Evolutionary conservation across 176 grass and related monocot genomes (phyloP).

Genomic region (Zoysia japonica): DNA sequence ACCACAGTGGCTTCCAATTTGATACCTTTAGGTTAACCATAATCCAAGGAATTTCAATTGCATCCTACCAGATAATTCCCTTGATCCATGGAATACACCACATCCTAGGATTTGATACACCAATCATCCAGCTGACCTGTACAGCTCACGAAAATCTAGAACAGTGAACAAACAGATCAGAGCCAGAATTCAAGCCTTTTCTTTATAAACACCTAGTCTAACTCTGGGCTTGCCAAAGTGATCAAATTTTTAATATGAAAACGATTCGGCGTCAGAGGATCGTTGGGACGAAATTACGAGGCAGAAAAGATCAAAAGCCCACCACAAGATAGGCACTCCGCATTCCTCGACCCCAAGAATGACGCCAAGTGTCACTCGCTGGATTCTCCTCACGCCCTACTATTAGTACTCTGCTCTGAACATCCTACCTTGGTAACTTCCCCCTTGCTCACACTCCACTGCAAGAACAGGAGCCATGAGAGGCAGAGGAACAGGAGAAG

Average conservation of each 20-base stretch:
- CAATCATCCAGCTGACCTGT: neutral
- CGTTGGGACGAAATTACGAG: neutral
- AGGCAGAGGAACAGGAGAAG: constrained; percentile 44
- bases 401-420: constrained; percentile 35
- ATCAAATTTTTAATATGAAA: constrained; percentile 41
- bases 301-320: constrained; percentile 36
- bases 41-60: constrained; percentile 11
- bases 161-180: neutral
- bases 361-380: constrained; percentile 28
- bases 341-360: neutral
- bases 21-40: constrained; percentile 7
- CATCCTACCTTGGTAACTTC: neutral
- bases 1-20: constrained; percentile 28
- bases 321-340: constrained; percentile 31
- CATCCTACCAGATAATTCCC: constrained; percentile 6
- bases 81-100: constrained; percentile 19
- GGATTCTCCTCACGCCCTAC: constrained; percentile 31
- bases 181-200: neutral
- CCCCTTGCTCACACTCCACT: neutral
- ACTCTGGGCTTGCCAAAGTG: constrained; percentile 8
- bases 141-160: neutral
- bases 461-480: constrained; percentile 19
- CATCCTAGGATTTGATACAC: constrained; percentile 3
- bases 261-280: neutral
- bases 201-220: neutral